Percentiles rank a stretch among this genome's conserved stretches.
Conservation (phyloP, 1,284 basidiomycete genomes). For the Hemileia vastatrix region DNA sequence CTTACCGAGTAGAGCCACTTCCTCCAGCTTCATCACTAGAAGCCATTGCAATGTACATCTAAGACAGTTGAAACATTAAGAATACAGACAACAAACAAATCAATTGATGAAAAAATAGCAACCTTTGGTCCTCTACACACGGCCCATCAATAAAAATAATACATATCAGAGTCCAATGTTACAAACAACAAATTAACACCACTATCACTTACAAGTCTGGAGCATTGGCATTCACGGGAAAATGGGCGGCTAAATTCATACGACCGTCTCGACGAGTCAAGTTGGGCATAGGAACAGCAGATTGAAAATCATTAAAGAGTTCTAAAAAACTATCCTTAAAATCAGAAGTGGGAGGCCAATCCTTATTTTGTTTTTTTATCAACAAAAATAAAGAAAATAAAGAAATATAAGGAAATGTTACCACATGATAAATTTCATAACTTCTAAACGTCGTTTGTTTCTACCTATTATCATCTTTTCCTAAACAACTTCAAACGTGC, state of each 20-base stretch:
- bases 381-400: neutral
- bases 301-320: slow-evolving; percentile 37
- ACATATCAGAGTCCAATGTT: neutral
- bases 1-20: slow-evolving; percentile 30
- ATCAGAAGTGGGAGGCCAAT: slow-evolving; percentile 36
- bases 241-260: slow-evolving; percentile 34
- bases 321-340: slow-evolving; percentile 35
- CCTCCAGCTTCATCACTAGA: slow-evolving; percentile 27
- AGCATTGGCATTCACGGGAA: slow-evolving; percentile 32
- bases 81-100: neutral
- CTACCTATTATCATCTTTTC: slow-evolving; percentile 28
- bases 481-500: slow-evolving; percentile 29
- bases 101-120: neutral
- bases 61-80: no score
- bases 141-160: neutral
- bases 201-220: slow-evolving; percentile 31
- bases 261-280: slow-evolving; percentile 34
- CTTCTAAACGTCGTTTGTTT: neutral
- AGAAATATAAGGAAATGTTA: neutral
- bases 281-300: slow-evolving; percentile 32
- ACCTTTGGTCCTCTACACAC: neutral
- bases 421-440: neutral
- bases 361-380: no score
- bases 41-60: slow-evolving; percentile 41
- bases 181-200: neutral